Evolutionary conservation across 78 protist genomes (phyloP).

Genomic region (Dictyostelium purpureum): DNA sequence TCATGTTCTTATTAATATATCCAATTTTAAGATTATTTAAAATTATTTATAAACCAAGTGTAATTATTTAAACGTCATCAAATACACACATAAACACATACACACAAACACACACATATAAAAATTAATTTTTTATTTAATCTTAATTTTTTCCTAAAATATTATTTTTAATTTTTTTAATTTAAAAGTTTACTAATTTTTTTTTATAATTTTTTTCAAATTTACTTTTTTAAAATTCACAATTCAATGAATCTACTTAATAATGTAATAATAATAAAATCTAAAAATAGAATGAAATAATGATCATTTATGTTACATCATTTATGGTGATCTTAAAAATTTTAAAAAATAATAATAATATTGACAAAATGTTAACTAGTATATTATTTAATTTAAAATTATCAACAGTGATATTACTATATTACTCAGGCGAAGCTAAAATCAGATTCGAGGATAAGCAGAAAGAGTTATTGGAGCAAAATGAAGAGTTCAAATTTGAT

Average conservation of each 20-base stretch:
- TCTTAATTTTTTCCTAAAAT: no score
- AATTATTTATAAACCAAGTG: background rate
- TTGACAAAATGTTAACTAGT: background rate
- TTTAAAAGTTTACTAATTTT: background rate
- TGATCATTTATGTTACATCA: background rate
- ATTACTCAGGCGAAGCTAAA: conserved; percentile 8
- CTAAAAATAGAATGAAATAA: background rate
- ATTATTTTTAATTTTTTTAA: background rate
- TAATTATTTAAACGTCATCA: no score
- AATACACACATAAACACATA: no score
- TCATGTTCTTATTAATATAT: background rate
- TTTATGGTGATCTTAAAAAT: conserved; percentile 12
- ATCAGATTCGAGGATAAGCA: background rate
- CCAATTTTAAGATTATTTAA: background rate
- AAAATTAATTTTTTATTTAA: no score
- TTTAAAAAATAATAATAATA: background rate
- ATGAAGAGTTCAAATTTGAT: background rate
- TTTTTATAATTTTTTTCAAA: background rate
- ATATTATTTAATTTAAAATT: background rate
- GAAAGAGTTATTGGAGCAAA: background rate
- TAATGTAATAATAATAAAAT: background rate
- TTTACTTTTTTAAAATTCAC: no score
- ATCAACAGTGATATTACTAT: background rate
- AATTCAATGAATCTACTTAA: no score
- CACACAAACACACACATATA: no score